Conservation (phyloP, 202 grass and related monocot species). For the Setaria italica region DNA sequence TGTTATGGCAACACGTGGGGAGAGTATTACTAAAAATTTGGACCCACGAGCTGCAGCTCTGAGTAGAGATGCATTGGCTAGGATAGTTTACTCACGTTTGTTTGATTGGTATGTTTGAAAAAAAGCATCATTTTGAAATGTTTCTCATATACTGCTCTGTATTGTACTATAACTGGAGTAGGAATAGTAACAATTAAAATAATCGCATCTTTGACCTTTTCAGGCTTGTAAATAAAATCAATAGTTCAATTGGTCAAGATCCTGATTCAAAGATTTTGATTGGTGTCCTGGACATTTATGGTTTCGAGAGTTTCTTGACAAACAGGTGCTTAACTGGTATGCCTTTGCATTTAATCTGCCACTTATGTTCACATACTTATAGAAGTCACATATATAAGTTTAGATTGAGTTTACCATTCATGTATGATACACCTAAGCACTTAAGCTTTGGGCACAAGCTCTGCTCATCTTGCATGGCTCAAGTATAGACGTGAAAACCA, state of each 20-base stretch:
- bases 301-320: slow-evolving; percentile 99
- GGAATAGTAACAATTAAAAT: slow-evolving; percentile 31
- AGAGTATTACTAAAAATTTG: slow-evolving; percentile 95
- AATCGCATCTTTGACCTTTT: slow-evolving; percentile 33
- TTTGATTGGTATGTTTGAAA: slow-evolving; percentile 91
- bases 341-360: slow-evolving; percentile 83
- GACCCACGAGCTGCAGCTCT: slow-evolving; percentile 73
- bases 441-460: slow-evolving; percentile 1
- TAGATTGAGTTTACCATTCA: slow-evolving; percentile 37
- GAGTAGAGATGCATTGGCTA: slow-evolving; percentile 90
- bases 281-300: slow-evolving; percentile 99
- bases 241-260: slow-evolving; percentile 94
- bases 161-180: not conserved
- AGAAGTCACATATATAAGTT: slow-evolving; percentile 38
- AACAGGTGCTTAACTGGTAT: slow-evolving; percentile 99
- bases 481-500: not conserved
- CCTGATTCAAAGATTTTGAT: slow-evolving; percentile 95
- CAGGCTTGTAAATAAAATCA: slow-evolving; percentile 99
- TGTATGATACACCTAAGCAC: slow-evolving; percentile 22
- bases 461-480: not conserved
- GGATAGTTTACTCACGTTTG: slow-evolving; percentile 91
- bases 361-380: slow-evolving; percentile 36
- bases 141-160: slow-evolving; percentile 30
- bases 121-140: slow-evolving; percentile 28
- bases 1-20: slow-evolving; percentile 93